phyloP scores from a whole-genome alignment of 345 rosid genomes.

The Bruguiera sexangula region DNA sequence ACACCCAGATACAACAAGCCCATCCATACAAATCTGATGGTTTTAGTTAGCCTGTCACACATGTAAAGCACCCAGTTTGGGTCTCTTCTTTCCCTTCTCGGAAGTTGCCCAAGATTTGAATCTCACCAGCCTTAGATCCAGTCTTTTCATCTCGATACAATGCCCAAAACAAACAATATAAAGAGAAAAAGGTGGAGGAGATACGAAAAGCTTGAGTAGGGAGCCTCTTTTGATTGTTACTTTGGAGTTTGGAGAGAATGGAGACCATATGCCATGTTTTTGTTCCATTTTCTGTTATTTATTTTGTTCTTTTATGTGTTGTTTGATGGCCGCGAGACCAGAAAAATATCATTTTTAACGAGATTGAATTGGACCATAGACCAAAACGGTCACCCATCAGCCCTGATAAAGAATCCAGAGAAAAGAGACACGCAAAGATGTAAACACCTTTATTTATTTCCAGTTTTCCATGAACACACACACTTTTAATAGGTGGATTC shows the following conservation, averaged over 20 bases:
- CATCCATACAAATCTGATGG: no score
- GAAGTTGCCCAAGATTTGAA: constrained; percentile 18
- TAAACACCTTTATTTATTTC: constrained; percentile 14
- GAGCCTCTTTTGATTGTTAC: constrained; percentile 6
- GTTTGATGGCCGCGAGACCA: constrained; percentile 18
- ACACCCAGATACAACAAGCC: no score
- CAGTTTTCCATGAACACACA: neutral
- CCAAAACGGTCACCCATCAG: constrained; percentile 20
- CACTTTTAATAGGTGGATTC: constrained; percentile 39
- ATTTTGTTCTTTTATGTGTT: constrained; percentile 3
- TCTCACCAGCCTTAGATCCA: constrained; percentile 20
- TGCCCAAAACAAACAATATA: constrained; percentile 1
- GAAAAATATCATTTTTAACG: constrained; percentile 29
- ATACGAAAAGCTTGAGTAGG: neutral
- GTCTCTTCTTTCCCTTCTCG: constrained; percentile 2
- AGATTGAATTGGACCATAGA: constrained; percentile 41
- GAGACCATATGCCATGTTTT: neutral
- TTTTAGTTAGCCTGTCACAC: no score
- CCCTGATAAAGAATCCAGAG: constrained; percentile 25
- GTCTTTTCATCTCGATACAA: constrained; percentile 5
- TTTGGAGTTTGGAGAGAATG: constrained; percentile 22
- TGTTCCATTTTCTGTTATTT: neutral
- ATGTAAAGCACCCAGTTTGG: no score
- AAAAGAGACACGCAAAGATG: constrained; percentile 31
- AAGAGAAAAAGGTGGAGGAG: constrained; percentile 1